Base-by-base conservation (phyloP, 176 grass and related monocot genomes). In the Ensete glaucum region DNA sequence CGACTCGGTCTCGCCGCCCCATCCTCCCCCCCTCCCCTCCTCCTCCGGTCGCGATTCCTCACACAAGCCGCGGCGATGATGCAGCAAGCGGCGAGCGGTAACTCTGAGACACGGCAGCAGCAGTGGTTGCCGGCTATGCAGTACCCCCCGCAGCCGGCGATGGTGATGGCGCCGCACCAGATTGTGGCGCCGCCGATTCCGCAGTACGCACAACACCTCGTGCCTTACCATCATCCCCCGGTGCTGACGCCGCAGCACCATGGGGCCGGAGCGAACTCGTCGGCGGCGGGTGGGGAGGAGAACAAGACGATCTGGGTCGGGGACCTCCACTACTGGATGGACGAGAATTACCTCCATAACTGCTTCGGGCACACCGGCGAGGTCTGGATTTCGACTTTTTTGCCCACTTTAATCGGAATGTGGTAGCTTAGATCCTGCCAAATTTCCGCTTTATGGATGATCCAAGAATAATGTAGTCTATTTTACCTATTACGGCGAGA, bases 321-420 rank as follows among this genome's bases (percentile, higher is more conserved):
- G n/a, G 94, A 98, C 73, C 90, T 98, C 53, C 94, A 98, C 85
- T 98, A 93, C 78, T 98, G 94, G 94, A 98, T 98, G 94, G 94
- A 98, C 75, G 94, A 98, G 82, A 92, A 90, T 82, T 98, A 93
- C 86, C 94, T 98, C 75, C 90, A 89, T 56, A 91, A 73, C 75
- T 98, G 94, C 82, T 98, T 98, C 74, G 80, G 86, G 64, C 87
- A 98, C 84, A 98, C 95, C 62, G 88, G 90, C 78, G 95, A 93
- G 90, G 95, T 98, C 64, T 87, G 81, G 65, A 27, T 70, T 85
- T 49, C 66, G 57, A 11, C 11, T 11, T 53, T 22, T 73, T 23
- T 22, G 5, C 76, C 0, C 19, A 0, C 19, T 55, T 54, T 73
- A 49, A 22, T 23, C 11, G 15, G 23, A 80, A 88, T 77, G 87